phyloP scores from a whole-genome alignment of 2,329 filamentous ascomycete species.

The Sporothrix humicola region DNA sequence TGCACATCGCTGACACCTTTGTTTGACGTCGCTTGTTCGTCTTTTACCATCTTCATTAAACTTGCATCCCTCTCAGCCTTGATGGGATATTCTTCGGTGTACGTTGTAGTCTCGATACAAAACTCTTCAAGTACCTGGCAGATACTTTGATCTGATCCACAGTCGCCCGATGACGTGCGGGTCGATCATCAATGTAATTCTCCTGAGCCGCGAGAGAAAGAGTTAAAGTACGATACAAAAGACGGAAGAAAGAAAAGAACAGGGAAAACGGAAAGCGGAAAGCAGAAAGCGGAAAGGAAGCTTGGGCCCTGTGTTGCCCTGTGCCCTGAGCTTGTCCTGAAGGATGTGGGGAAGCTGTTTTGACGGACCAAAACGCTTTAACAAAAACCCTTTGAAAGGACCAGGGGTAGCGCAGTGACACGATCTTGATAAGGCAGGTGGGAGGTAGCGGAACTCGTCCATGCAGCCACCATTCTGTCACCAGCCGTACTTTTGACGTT shows the following conservation, averaged over 20 bases:
- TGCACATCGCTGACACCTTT: background rate
- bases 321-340: slow-evolving; percentile 11
- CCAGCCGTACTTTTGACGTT: too few relatives aligned
- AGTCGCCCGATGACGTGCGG: slow-evolving; percentile 6
- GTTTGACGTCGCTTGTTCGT: background rate
- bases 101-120: background rate
- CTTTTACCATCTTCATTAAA: background rate
- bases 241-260: background rate
- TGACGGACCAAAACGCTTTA: background rate
- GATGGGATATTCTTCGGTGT: background rate
- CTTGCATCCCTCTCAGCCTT: background rate
- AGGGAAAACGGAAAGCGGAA: background rate
- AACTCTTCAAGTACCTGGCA: background rate
- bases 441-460: background rate
- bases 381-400: background rate
- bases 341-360: slow-evolving; percentile 1
- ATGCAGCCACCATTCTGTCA: too few relatives aligned
- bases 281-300: background rate
- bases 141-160: too few relatives aligned
- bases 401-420: slow-evolving; percentile 1
- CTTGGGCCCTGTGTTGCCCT: background rate
- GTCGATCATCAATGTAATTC: background rate
- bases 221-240: background rate
- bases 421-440: slow-evolving; percentile 17
- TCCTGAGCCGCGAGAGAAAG: background rate